Evolutionary conservation across 108 stramenopile genomes (phyloP), one percentile per base, ranked within the genome.

Genomic region (Skeletonema potamos): DNA sequence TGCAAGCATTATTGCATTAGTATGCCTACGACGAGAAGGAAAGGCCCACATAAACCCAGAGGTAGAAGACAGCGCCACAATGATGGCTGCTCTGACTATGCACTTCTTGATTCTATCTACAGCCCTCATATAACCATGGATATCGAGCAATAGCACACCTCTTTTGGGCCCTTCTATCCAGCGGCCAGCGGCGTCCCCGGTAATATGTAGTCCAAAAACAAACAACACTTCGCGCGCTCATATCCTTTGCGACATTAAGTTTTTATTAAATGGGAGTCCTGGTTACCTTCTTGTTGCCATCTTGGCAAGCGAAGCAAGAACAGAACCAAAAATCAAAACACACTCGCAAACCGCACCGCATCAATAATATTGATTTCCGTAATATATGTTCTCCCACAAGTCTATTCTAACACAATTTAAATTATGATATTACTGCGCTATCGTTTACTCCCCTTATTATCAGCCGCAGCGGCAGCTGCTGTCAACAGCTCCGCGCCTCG

Each of bases 401-500:
- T n/a, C n/a, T n/a, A n/a, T n/a, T n/a, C n/a, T n/a, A 15, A 37
- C 1, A 37, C 11, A 41, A 41, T n/a, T 36, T n/a, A 57, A 58
- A 58, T 9, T 11, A 58, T 30, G 27, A 64, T 17, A 28, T 10
- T 17, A 54, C 46, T 27, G 17, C 46, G 64, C 27, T 54, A 66
- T 46, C 26, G n/a, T n/a, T n/a, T 43, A 30, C 58, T 70, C 67
- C 13, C n/a, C 56, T 36, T 68, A 55, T 24, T 56, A 36, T 29
- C 67, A 29, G 6, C 70, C 10, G 59, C 7, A 7, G 34, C 17
- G 17, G 51, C 64, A 1, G 18, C 48, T 12, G 64, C 79, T 17
- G 51, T 48, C 18, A 41, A 44, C 58, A 39, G 44, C 26, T 36
- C 39, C 33, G 46, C 79, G 6, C 82, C 82, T 34, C 74, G 57